A percentile compares a stretch with the other conserved stretches of the same genome.
Conservation (phyloP, 257 asterid genomes). For the Rubia yunnanensis region DNA sequence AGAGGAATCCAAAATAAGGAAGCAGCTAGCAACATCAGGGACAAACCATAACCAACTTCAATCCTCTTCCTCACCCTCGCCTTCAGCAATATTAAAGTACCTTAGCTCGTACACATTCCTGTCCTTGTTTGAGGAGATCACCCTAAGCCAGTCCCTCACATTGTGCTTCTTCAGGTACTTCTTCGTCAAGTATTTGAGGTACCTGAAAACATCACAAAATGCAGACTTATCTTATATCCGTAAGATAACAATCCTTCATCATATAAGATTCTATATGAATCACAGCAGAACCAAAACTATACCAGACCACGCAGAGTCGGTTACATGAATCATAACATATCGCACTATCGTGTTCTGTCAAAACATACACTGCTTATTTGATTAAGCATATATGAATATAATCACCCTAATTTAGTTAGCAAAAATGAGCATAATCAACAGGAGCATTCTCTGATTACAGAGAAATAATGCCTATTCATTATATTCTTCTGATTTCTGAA, state of each 20-base stretch:
- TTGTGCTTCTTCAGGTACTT: slow-evolving; percentile 42
- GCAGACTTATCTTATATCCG: too few species aligned
- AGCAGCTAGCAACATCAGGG: not conserved
- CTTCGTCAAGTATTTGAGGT: slow-evolving; percentile 42
- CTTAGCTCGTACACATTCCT: slow-evolving; percentile 39
- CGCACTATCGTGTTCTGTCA: too few species aligned
- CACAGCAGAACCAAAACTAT: not conserved
- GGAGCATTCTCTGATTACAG: too few species aligned
- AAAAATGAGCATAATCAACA: too few species aligned
- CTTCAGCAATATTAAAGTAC: slow-evolving; percentile 49
- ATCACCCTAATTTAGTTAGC: too few species aligned
- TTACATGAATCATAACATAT: too few species aligned
- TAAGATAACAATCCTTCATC: too few species aligned
- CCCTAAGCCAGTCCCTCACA: slow-evolving; percentile 47
- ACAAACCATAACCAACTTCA: not conserved
- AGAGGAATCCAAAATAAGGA: not conserved
- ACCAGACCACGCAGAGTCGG: not conserved
- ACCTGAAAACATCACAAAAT: slow-evolving; percentile 10
- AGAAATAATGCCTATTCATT: too few species aligned
- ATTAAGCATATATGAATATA: too few species aligned
- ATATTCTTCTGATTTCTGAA: too few species aligned
- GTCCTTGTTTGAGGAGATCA: slow-evolving; percentile 43
- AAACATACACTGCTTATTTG: too few species aligned
- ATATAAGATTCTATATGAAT: not conserved
- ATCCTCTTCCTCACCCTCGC: slow-evolving; percentile 35